phyloP scores from a whole-genome alignment of 495 filamentous ascomycete species.

The Hypoxylon rickii region DNA sequence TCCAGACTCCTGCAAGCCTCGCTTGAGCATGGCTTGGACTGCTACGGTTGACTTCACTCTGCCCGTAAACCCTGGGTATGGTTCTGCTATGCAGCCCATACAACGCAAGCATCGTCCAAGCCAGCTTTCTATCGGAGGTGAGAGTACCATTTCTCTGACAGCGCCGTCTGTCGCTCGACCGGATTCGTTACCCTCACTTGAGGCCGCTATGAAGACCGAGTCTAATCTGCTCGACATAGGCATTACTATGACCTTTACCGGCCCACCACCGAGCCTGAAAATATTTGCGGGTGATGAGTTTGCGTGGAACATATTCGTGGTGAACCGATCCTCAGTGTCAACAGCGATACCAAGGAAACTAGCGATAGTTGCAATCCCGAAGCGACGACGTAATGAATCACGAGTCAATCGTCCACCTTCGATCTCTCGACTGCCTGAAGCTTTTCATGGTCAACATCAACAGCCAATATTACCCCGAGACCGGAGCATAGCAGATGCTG shows the following conservation, averaged over 20 bases:
- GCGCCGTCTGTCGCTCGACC: conserved; percentile 54
- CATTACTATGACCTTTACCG: conserved; percentile 73
- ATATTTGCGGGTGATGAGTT: conserved; percentile 74
- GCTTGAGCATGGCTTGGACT: conserved; percentile 78
- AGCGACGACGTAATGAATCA: conserved; percentile 69
- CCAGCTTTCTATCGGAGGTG: conserved; percentile 59
- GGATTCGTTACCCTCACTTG: conserved; percentile 58
- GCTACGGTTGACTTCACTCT: conserved; percentile 83
- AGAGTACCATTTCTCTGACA: conserved; percentile 48
- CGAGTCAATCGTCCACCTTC: conserved; percentile 62
- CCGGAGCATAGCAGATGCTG: conserved; percentile 67
- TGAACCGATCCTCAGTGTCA: conserved; percentile 66
- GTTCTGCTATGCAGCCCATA: conserved; percentile 59
- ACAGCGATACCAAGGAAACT: conserved; percentile 67
- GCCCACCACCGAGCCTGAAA: conserved; percentile 50
- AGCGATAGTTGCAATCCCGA: conserved; percentile 77
- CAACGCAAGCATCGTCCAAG: conserved; percentile 68
- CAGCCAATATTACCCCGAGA: conserved; percentile 27
- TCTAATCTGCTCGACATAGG: conserved; percentile 62
- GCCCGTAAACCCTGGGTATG: conserved; percentile 61
- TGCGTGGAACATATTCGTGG: conserved; percentile 84
- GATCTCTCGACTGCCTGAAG: conserved; percentile 36
- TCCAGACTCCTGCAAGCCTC: conserved; percentile 66
- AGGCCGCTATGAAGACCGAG: conserved; percentile 54
- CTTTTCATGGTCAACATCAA: conserved; percentile 10